Base-by-base conservation (phyloP, 345 rosid species). In the Hevea brasiliensis region DNA sequence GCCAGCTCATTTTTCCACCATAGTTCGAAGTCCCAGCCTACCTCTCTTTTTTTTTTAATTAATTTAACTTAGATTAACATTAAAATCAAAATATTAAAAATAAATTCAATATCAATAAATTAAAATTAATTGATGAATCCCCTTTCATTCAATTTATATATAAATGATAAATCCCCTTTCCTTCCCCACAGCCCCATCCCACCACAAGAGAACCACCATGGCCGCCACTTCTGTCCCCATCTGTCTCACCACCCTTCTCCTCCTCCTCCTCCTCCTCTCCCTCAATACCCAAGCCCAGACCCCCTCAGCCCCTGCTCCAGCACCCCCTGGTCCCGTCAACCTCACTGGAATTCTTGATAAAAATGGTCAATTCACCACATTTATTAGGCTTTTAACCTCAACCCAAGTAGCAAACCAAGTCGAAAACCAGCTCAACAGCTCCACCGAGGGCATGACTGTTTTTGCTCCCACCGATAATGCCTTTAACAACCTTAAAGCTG, bases 401-500 rank as follows among this genome's bases (percentile, higher is more conserved):
- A 89, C 96, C 17, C 93, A 87, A 78, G 83, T 79, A 0, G 86
- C 70, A 3, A 81, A 17, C 77, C 98, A 94, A 76, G 68, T 92
- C 37, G 73, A 76, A 2, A 89, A 76, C 76, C 98, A 94, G 76
- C 78, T 92, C 66, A 94, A 92, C 75, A 78, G 77, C 85, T 87
- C 97, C 68, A 73, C 85, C 7, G 87, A 92, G 42, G 98, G 98
- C 24, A 75, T 92, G 81, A 95, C 99, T 24, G 75, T 92, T 7
- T 80, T 95, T 6, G 92, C 98, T 61, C 98, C 98, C 20, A 90
- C 98, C 0, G 97, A 95, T 59, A 90, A 88, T 45, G 99, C 94
- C 68, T 95, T 95, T 71, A 81, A 84, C 80, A 89, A 76, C 81
- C 96, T 92, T 71, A 72, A 85, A 73, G 1, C 84, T 0, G 90